Evolutionary conservation across 2,329 filamentous ascomycete species (phyloP), one percentile per base, ranked within the genome.

Genomic region (Penicillium sp.): DNA sequence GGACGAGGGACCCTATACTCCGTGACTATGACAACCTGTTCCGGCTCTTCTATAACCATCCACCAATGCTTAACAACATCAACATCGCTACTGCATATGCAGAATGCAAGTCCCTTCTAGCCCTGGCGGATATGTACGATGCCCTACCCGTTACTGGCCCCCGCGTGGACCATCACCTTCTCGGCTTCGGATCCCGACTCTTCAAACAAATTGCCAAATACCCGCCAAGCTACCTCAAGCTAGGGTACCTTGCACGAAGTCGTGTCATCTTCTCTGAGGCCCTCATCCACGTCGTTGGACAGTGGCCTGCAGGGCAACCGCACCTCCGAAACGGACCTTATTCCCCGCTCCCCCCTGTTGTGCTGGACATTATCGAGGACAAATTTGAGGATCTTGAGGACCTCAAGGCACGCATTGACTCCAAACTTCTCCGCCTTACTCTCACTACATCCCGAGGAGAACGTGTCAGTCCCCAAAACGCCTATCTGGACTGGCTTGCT

Each of bases 151-250:
- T 97, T 17, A 92, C 96, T 8, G 93, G 93, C 0, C 91, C 92
- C 1, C 87, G 94, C 44, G 91, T 97, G 49, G 94, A 97, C 77
- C 93, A 98, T 79, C 94, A 98, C 76, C 84, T 98, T 15, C 83
- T 98, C 17, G 92, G 95, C 69, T 98, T 97, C 75, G 92, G 95
- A 71, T 91, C 90, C 23, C 87, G 92, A 1, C 84, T 98, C 2
- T 97, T 93, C 90, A 96, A 95, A 77, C 94, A 97, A 78, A 96
- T 97, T 66, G 93, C 93, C 56, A 97, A 97, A 78, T 97, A 97
- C 73, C 93, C 94, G 13, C 91, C 95, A 52, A 93, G 89, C 63
- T 98, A 97, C 73, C 86, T 97, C 52, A 93, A 93, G 61, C 85
- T 98, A 1, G 93, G 93, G 44, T 97, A 93, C 71, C 84, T 97